These are phyloP conservation scores for Calycina marina DNA, from an alignment of 2,329 filamentous ascomycete genomes.

Conservation along the genomic window DNA sequence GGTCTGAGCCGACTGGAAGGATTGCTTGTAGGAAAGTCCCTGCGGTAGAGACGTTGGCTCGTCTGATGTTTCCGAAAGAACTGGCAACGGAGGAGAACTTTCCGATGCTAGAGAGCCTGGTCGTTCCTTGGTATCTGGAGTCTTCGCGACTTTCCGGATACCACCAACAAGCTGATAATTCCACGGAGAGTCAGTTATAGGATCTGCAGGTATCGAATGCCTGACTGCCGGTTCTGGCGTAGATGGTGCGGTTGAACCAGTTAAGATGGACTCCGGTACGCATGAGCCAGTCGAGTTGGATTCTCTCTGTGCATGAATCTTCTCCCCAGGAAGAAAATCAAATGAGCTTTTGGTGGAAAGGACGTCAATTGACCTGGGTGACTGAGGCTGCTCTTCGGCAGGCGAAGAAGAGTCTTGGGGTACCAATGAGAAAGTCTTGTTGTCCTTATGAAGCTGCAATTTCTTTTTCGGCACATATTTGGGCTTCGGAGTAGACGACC, in stretches of 20 bases:
- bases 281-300: constrained; percentile 19
- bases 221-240: constrained; percentile 15
- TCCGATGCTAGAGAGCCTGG: constrained; percentile 1
- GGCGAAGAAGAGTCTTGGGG: constrained; percentile 12
- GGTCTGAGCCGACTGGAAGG: constrained; percentile 19
- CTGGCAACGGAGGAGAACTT: constrained; percentile 14
- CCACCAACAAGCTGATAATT: constrained; percentile 23
- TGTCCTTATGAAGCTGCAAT: constrained; percentile 19
- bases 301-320: constrained; percentile 10
- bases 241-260: constrained; percentile 9
- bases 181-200: constrained; percentile 20
- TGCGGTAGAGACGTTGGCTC: neutral
- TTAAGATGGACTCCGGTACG: constrained; percentile 8
- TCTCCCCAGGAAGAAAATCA: constrained; percentile 13
- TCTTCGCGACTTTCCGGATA: constrained; percentile 23
- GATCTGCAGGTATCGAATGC: constrained; percentile 18
- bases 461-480: constrained; percentile 17
- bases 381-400: constrained; percentile 10
- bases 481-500: constrained; percentile 13
- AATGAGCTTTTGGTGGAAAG: constrained; percentile 14
- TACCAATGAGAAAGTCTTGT: constrained; percentile 20
- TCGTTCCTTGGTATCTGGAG: constrained; percentile 20
- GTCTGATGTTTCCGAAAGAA: constrained; percentile 12
- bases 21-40: constrained; percentile 19
- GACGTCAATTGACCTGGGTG: constrained; percentile 6